phyloP scores from a whole-genome alignment of 73 alveolate genomes.

The Uronychia binucleata region DNA sequence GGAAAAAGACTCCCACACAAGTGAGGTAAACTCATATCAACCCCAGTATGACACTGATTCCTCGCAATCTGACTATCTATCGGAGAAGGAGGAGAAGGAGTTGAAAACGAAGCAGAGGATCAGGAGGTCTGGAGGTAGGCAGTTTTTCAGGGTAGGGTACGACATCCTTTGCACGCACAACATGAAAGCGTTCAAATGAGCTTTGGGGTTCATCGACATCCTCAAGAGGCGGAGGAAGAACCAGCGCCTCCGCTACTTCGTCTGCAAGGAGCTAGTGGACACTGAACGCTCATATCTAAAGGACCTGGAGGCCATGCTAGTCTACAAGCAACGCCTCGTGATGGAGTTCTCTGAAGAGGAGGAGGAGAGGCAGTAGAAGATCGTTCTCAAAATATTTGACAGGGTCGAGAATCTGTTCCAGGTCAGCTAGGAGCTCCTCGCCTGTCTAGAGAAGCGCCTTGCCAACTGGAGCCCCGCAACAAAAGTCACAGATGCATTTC shows the following conservation, averaged over 20 bases:
- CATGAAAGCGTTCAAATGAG: neutral
- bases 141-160: neutral
- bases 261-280: neutral
- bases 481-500: neutral
- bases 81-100: neutral
- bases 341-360: neutral
- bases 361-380: neutral
- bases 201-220: neutral
- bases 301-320: neutral
- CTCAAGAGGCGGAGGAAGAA: neutral
- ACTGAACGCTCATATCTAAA: neutral
- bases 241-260: neutral
- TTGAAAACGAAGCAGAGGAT: neutral
- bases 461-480: neutral
- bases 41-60: neutral
- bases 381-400: too few relatives aligned
- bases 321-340: neutral
- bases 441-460: neutral
- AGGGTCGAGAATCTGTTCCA: neutral
- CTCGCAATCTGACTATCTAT: neutral
- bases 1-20: too few relatives aligned
- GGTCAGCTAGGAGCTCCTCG: neutral
- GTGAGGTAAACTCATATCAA: too few relatives aligned
- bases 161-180: neutral
- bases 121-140: neutral